Evolutionary conservation across 106 monocot species (phyloP), one percentile per base, ranked within the genome.

Genomic region (Amphibolis antarctica): DNA sequence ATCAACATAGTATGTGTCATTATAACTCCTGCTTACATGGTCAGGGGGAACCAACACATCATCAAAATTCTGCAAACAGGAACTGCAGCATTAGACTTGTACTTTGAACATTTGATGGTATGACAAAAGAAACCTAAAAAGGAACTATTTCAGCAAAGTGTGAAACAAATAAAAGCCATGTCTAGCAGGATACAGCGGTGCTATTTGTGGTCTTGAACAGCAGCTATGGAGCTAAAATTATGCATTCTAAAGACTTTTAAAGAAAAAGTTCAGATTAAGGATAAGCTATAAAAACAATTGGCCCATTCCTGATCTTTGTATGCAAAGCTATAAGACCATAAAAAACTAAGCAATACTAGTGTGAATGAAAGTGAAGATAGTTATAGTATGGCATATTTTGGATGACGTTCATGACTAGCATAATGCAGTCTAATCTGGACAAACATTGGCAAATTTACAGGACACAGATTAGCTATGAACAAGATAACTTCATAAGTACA

Each of bases 1-100:
- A 71, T 91, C 80, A 53, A 91, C 74, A 73, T 98, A 98, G 75
- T 98, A 98, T 60, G 98, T 98, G 44, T 98, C 98, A 75, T 98
- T 98, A 58, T 98, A 91, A 77, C 91, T 91, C 82, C 98, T 82
- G 76, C 91, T 98, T 52, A 98, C 82, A 74, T 98, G 98, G 68
- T 98, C 91, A 76, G 82, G 75, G 66, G 98, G 98, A 59, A 98
- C 98, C 79, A 98, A 75, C 56, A 98, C 98, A 75, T 98, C 91
- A 75, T 98, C 98, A 74, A 98, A 98, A 75, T 98, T 98, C 98
- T 98, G 82, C 84, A 88, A 61, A n/a, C 51, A 79, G 36, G 36
- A 36, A 36, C 36, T 12, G 21, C 29, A 61, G 42, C 25, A 74
- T 60, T 71, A 42, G 80, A 67, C 59, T 53, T 52, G 48, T n/a